Base-by-base conservation (phyloP, 768 basidiomycete genomes). In the Cystofilobasidium ferigula region DNA sequence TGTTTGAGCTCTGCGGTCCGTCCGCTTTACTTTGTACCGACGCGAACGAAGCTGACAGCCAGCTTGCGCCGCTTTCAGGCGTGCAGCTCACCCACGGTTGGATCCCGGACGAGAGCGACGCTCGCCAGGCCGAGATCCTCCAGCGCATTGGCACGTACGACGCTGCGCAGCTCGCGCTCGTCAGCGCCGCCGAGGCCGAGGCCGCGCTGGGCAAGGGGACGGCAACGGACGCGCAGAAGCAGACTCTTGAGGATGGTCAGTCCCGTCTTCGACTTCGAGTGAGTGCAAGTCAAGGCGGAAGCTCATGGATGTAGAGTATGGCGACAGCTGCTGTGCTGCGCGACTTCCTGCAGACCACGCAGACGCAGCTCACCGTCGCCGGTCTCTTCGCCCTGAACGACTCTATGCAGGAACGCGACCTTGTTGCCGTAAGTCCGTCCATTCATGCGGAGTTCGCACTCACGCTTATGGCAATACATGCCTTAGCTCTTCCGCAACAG, bases 41-140 rank as follows among this genome's bases (percentile, higher is more conserved):
- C 20, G 43, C 13, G n/a, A 4, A n/a, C 45, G 28, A 4, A 2
- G 26, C 51, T 54, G 51, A 54, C 30, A 5, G 8, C 2, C 2
- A 14, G 8, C 7, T 13, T 12, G 14, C 10, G 6, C 30, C 32
- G 2, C 30, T 2, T 54, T 2, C 30, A 54, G 51, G 84, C 12
- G 88, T 94, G 51, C 77, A 82, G 7, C 83, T 95, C 45, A 84
- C 91, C 1, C 91, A 94, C 66, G 92, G 92, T 0, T 95, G 92
- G 92, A 73, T 81, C 3, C 71, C 70, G 9, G 75, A 75, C 61
- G 57, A 61, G 20, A 43, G 30, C 9, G 69, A 69, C 57, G 69
- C 69, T 12, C 72, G 73, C 28, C 68, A 72, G 45, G 71, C 66
- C 58, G 72, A 64, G 26, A 68, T 69, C 12, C 42, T 76, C 24